Base-by-base conservation (phyloP, 495 filamentous ascomycete genomes). In the Daldinia grandis region DNA sequence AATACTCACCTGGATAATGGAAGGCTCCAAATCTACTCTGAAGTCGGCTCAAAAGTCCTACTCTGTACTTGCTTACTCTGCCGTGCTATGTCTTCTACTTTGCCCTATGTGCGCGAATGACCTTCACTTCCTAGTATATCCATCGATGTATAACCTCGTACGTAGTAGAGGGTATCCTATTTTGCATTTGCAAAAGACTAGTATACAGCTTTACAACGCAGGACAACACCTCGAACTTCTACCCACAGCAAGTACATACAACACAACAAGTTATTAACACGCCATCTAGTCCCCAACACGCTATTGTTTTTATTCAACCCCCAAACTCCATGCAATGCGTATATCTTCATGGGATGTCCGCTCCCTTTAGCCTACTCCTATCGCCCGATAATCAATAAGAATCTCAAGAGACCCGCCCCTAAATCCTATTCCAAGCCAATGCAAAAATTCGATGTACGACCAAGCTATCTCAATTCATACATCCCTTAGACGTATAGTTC, bases 271-370 rank as follows among this genome's bases (percentile, higher is more conserved):
- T 30, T 15, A 17, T 24, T 3, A 30, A 2, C 10, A 40, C 57
- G 24, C 53, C n/a, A 35, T 25, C 40, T 10, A 30, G 3, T 9
- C 59, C 6, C 40, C 19, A 37, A 35, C 38, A 55, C 37, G 47
- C 17, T 62, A 30, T 68, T n/a, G n/a, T 53, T 28, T n/a, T 55
- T 33, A 58, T 33, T 38, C 55, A 57, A 5, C 44, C 14, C 55
- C 42, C 3, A 27, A 66, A 71, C 62, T 66, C 68, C 68, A 58
- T 71, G 58, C 40, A 54, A 71, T 66, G 68, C 68, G 68, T 71
- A 24, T 71, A 58, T 58, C 30, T 71, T 51, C 44, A 62, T 57
- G 50, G 53, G 17, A 44, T 47, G 14, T 4, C 42, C 6, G 12
- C 15, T 44, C 58, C 27, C 9, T 61, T 60, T 27, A 25, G 1